A percentile compares a stretch with the other conserved stretches of the same genome.
Evolutionary conservation across 1,284 basidiomycete species (phyloP).

Genomic region (Ceratobasidium sp.): DNA sequence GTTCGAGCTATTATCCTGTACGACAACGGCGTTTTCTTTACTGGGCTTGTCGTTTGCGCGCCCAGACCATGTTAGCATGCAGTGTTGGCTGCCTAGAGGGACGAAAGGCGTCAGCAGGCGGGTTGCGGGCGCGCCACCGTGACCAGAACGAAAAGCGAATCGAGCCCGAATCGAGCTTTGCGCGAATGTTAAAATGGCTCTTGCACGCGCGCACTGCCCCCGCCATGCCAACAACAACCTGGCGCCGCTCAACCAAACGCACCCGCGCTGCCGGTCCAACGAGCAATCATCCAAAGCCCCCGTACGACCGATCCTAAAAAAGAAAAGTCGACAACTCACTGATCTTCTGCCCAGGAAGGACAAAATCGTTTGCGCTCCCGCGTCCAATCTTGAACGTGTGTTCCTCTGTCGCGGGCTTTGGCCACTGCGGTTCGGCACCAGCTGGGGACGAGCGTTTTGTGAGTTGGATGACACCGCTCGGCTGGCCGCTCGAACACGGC

Average conservation of each 20-base stretch:
- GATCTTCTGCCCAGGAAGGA: slow-evolving; percentile 26
- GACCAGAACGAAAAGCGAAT: neutral
- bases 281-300: neutral
- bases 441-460: neutral
- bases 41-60: slow-evolving; percentile 13
- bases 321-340: neutral
- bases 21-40: slow-evolving; percentile 57
- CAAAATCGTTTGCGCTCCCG: slow-evolving; percentile 16
- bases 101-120: neutral
- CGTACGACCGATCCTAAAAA: neutral
- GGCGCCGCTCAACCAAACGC: neutral
- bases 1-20: slow-evolving; percentile 79
- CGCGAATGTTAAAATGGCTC: too few species aligned
- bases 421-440: neutral
- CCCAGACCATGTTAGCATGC: slow-evolving; percentile 11
- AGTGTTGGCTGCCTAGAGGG: slow-evolving; percentile 32
- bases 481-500: slow-evolving; percentile 19
- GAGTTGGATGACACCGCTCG: slow-evolving; percentile 24
- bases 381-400: slow-evolving; percentile 30
- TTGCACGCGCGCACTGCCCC: neutral
- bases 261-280: neutral
- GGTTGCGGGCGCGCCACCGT: neutral
- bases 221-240: neutral
- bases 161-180: too few species aligned
- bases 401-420: neutral